These are phyloP conservation scores for Capsella bursapastoris DNA, from an alignment of 345 rosid genomes.

Conservation along the genomic window DNA sequence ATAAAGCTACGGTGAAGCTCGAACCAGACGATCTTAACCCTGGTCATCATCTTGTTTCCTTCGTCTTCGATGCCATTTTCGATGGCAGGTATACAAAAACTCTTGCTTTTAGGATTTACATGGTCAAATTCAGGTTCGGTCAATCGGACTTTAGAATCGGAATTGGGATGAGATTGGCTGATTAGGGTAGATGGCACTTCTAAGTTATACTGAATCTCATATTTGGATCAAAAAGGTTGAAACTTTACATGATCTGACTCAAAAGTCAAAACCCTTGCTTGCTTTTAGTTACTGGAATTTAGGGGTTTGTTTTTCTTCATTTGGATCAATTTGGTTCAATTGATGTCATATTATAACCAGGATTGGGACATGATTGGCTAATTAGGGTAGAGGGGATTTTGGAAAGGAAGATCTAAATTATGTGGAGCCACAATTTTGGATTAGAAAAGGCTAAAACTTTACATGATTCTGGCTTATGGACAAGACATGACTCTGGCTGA, in stretches of 20 bases:
- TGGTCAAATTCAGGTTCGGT: neutral
- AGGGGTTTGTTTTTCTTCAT: neutral
- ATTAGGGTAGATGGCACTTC: neutral
- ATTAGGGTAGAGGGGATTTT: neutral
- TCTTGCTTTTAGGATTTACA: neutral
- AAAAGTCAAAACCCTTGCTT: constrained; percentile 16
- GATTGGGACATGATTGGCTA: neutral
- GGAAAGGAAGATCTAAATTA: neutral
- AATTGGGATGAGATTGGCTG: constrained; percentile 15
- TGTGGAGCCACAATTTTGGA: neutral
- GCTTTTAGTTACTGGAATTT: neutral
- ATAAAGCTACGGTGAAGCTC: constrained; percentile 74
- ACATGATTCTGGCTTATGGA: no score
- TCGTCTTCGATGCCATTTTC: constrained; percentile 81
- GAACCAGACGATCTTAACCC: constrained; percentile 71
- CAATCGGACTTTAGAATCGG: neutral
- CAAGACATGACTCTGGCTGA: constrained; percentile 2
- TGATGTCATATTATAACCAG: neutral
- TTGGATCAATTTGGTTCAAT: neutral
- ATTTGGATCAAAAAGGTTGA: constrained; percentile 24
- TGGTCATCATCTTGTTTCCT: constrained; percentile 75
- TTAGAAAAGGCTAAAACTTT: neutral
- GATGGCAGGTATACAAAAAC: constrained; percentile 68
- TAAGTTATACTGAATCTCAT: neutral
- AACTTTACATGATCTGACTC: constrained; percentile 30